Conservation (phyloP, 2,329 filamentous ascomycete genomes). For the Didymella pinodella region DNA sequence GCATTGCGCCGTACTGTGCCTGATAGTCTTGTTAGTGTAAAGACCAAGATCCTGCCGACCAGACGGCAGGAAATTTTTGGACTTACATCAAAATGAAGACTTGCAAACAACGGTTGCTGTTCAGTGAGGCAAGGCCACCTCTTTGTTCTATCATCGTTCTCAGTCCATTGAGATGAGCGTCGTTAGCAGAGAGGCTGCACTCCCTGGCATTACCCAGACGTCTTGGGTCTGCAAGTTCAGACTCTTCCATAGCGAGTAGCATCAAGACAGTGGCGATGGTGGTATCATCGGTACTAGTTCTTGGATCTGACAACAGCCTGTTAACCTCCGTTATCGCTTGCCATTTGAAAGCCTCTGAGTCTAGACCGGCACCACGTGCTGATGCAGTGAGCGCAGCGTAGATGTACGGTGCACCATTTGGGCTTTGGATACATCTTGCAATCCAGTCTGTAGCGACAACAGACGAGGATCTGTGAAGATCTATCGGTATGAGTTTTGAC, state of each 20-base stretch:
- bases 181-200: conserved; percentile 32
- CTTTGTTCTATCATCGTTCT: conserved; percentile 45
- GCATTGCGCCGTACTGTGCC: conserved; percentile 45
- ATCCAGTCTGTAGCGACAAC: conserved; percentile 38
- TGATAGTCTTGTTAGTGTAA: conserved; percentile 11
- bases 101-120: conserved; percentile 41
- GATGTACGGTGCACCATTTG: conserved; percentile 40
- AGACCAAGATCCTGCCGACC: not conserved
- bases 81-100: conserved; percentile 46
- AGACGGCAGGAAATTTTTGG: not conserved
- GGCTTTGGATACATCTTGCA: conserved; percentile 31
- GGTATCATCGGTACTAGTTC: conserved; percentile 36
- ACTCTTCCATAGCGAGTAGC: conserved; percentile 44
- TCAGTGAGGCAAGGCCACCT: conserved; percentile 41
- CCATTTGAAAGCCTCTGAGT: conserved; percentile 40
- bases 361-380: conserved; percentile 27
- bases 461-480: conserved; percentile 33
- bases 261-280: conserved; percentile 47
- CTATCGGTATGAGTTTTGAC: conserved; percentile 39
- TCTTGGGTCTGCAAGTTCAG: conserved; percentile 32
- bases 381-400: conserved; percentile 40
- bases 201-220: conserved; percentile 25
- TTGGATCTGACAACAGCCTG: conserved; percentile 34
- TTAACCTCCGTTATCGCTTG: conserved; percentile 42
- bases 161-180: conserved; percentile 42